A percentile compares a stretch with the other conserved stretches of the same genome.
Evolutionary conservation across 1,139 yeast species (phyloP).

Genomic region (Starmera stellimalicola): DNA sequence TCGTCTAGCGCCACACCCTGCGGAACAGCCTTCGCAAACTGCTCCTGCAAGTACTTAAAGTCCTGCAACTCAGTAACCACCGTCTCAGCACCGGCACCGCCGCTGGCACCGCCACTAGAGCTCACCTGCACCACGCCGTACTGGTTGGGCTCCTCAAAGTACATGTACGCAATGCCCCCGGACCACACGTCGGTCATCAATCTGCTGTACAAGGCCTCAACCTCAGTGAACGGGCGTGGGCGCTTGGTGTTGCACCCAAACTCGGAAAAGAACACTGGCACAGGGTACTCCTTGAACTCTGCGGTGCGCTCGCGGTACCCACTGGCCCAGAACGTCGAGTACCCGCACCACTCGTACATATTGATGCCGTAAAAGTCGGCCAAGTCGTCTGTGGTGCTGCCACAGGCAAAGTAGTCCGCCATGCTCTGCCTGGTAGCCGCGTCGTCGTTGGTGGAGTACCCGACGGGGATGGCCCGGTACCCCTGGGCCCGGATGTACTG

Average conservation of each 20-base stretch:
- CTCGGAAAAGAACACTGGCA: slow-evolving; percentile 54
- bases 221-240: slow-evolving; percentile 61
- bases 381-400: slow-evolving; percentile 18
- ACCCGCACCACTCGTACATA: slow-evolving; percentile 65
- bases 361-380: slow-evolving; percentile 52
- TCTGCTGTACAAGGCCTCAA: slow-evolving; percentile 47
- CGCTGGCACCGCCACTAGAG: slow-evolving; percentile 32
- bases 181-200: slow-evolving; percentile 81
- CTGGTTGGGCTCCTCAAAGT: slow-evolving; percentile 70
- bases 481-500: slow-evolving; percentile 31
- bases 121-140: slow-evolving; percentile 65
- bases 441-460: slow-evolving; percentile 55
- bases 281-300: slow-evolving; percentile 35
- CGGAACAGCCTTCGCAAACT: slow-evolving; percentile 29
- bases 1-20: slow-evolving; percentile 19
- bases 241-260: slow-evolving; percentile 47
- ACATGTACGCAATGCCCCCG: slow-evolving; percentile 88
- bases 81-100: no score
- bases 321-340: slow-evolving; percentile 44
- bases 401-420: slow-evolving; percentile 44
- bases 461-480: slow-evolving; percentile 48
- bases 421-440: slow-evolving; percentile 35
- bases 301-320: slow-evolving; percentile 48
- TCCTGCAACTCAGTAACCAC: slow-evolving; percentile 38
- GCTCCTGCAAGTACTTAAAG: slow-evolving; percentile 25